phyloP scores from a whole-genome alignment of 768 basidiomycete genomes.

The Pisolithus sp. region DNA sequence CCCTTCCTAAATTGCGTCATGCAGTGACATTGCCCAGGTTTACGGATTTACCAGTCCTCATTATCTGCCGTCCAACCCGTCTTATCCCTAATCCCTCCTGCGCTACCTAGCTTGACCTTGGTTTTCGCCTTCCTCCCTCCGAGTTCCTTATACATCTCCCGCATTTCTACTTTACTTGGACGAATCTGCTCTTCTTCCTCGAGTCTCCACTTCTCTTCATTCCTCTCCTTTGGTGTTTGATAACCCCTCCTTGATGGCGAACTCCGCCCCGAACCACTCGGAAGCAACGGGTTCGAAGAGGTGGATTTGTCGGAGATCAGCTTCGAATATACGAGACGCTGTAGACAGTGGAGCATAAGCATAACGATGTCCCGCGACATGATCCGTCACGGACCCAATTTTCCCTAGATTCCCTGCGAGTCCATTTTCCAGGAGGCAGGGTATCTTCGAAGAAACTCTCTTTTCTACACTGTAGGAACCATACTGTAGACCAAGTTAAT shows the following conservation, averaged over 20 bases:
- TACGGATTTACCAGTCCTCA: conserved; percentile 17
- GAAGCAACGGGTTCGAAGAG: conserved; percentile 31
- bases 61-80: conserved; percentile 59
- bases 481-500: conserved; percentile 47
- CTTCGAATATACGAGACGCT: conserved; percentile 50
- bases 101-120: conserved; percentile 70
- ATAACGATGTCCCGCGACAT: conserved; percentile 13
- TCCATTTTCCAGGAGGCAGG: conserved; percentile 82
- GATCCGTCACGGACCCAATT: conserved; percentile 54
- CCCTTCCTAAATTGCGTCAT: not conserved
- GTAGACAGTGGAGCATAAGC: not conserved
- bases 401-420: conserved; percentile 89
- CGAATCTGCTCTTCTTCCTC: conserved; percentile 40
- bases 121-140: conserved; percentile 74
- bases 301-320: conserved; percentile 34
- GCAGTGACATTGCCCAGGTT: not conserved
- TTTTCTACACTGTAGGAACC: conserved; percentile 89
- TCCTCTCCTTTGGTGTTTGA: conserved; percentile 72
- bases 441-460: conserved; percentile 81
- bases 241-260: conserved; percentile 53
- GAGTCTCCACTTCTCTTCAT: conserved; percentile 67
- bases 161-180: conserved; percentile 80
- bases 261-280: conserved; percentile 41
- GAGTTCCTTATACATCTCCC: conserved; percentile 86
- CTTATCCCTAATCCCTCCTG: conserved; percentile 60